Evolutionary conservation across 139 green algal species (phyloP), one percentile per base, ranked within the genome.

Genomic region (Chlorella sp.): DNA sequence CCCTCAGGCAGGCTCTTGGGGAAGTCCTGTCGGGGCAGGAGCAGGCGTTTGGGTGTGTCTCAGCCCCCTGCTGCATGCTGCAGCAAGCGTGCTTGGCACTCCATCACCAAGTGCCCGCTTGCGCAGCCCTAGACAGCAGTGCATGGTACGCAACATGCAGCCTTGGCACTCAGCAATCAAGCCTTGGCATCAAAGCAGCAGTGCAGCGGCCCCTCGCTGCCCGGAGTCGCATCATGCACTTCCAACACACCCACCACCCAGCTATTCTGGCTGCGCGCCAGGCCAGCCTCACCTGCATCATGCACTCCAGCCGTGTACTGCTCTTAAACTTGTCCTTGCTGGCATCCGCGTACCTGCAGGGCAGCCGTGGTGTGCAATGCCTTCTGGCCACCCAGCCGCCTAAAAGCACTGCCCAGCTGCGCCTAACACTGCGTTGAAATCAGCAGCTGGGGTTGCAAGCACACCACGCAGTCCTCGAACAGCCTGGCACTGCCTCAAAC

Each of bases 251-350:
- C 56, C 56, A n/a, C 7, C 56, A 65, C 56, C 56, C 60, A 44
- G 7, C 78, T n/a, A 11, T 8, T 24, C n/a, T n/a, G n/a, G n/a
- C 32, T 0, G 13, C 28, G 19, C 36, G 1, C 0, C 19, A 34
- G 8, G 8, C 26, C 34, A 51, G 7, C 32, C 87, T 2, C 65
- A 85, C 94, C 89, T 99, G 97, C 97, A 99, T 99, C 97, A 99
- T 99, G 93, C 97, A 99, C 91, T 99, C 97, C n/a, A 99, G 92
- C 4, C 97, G 93, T 4, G 97, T 99, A 87, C 90, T 90, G 74
- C 86, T 94, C 90, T 99, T 99, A 91, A 99, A 99, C 1, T 76
- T 83, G 2, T 93, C 97, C 82, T 93, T 94, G 85, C 79, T 94
- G 56, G 88, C 88, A 88, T 99, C 97, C 70, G 91, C 94, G 84